A percentile compares a stretch with the other conserved stretches of the same genome.
Conservation (phyloP, 2,329 filamentous ascomycete species). For the Fusarium austroafricanum region DNA sequence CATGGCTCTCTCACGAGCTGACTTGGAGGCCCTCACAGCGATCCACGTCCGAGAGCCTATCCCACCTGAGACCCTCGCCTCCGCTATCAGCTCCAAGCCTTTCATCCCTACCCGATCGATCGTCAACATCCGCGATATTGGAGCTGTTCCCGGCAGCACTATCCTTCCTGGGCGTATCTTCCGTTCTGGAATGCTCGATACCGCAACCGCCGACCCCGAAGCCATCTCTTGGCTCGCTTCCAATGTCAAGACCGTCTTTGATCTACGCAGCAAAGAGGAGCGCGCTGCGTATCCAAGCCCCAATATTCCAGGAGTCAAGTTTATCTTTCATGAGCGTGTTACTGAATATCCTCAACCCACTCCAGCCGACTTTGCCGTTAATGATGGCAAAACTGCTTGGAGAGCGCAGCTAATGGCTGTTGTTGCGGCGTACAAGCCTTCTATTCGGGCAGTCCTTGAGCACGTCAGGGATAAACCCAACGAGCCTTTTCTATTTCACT, state of each 20-base stretch:
- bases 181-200: constrained; percentile 59
- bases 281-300: constrained; percentile 58
- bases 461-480: constrained; percentile 59
- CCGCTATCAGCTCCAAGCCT: constrained; percentile 56
- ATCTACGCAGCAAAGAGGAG: constrained; percentile 61
- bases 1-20: constrained; percentile 42
- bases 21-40: constrained; percentile 54
- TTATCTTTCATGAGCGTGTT: constrained; percentile 56
- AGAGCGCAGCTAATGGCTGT: constrained; percentile 61
- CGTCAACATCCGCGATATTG: constrained; percentile 65
- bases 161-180: constrained; percentile 58
- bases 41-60: constrained; percentile 57
- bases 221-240: constrained; percentile 51
- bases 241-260: constrained; percentile 61
- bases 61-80: constrained; percentile 50
- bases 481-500: constrained; percentile 64
- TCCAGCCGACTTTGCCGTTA: constrained; percentile 57
- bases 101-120: constrained; percentile 61
- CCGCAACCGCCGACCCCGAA: constrained; percentile 46
- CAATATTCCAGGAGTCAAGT: constrained; percentile 57
- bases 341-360: constrained; percentile 52
- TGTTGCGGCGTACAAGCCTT: constrained; percentile 55
- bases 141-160: constrained; percentile 55
- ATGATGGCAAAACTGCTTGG: constrained; percentile 59
- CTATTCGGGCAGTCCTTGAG: constrained; percentile 59